Conservation (phyloP, 2,329 filamentous ascomycete genomes). For the Apiospora aurea region DNA sequence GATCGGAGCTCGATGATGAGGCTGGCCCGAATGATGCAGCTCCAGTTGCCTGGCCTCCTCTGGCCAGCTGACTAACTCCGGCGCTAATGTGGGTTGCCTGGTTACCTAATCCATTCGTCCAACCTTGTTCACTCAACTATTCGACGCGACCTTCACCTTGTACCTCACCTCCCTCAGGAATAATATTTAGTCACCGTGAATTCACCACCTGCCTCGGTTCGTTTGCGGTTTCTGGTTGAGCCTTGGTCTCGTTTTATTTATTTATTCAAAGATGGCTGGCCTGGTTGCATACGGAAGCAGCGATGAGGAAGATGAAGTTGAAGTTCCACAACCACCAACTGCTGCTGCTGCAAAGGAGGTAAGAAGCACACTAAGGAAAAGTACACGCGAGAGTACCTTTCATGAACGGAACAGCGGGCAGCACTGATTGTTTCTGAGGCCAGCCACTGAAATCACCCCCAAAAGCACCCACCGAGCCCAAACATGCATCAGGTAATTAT, state of each 20-base stretch:
- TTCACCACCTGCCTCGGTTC: background rate
- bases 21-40: slow-evolving; percentile 28
- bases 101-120: slow-evolving; percentile 10
- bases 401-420: slow-evolving; percentile 36
- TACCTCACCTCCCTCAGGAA: slow-evolving; percentile 31
- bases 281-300: slow-evolving; percentile 44
- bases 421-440: slow-evolving; percentile 43
- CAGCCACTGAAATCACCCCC: slow-evolving; percentile 39
- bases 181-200: background rate
- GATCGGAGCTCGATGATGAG: slow-evolving; percentile 22
- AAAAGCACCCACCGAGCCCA: slow-evolving; percentile 30
- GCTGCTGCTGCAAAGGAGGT: slow-evolving; percentile 40
- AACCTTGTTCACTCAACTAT: background rate
- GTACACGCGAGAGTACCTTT: slow-evolving; percentile 25
- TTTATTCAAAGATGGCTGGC: slow-evolving; percentile 27
- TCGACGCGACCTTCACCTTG: background rate
- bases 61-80: slow-evolving; percentile 9
- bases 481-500: slow-evolving; percentile 33
- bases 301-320: slow-evolving; percentile 40
- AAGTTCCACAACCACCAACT: slow-evolving; percentile 32
- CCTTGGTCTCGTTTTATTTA: background rate
- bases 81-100: slow-evolving; percentile 22
- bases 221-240: background rate
- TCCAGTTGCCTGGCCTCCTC: slow-evolving; percentile 28
- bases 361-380: slow-evolving; percentile 34